Base-by-base conservation (phyloP, 2,329 filamentous ascomycete species). In the Cercospora canescens region DNA sequence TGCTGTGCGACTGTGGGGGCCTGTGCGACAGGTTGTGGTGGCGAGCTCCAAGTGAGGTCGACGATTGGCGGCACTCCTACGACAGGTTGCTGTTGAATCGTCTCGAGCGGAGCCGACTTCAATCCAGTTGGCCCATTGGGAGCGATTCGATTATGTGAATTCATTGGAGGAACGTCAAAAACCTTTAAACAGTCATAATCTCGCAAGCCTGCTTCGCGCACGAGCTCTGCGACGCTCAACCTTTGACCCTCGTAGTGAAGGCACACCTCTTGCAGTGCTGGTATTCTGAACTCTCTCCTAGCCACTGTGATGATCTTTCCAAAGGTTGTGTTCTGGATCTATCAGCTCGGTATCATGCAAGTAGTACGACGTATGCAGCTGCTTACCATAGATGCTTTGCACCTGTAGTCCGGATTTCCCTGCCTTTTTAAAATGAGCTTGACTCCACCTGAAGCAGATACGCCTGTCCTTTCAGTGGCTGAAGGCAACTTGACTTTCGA, bases 41-140 rank as follows among this genome's bases (percentile, higher is more conserved):
- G 58, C 21, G 57, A 57, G 37, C 63, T 65, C 45, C 52, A 62
- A 28, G 50, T 62, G 14, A 65, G 37, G 32, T 65, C 58, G n/a
- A 65, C 58, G 34, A 62, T 58, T 34, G 50, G 28, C 34, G 8
- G 45, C 32, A 34, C 16, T 21, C 6, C 52, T 18, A 30, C 18
- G n/a, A 56, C 5, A 12, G 28, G 32, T 18, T 14, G 9, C 8
- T 18, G 16, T 56, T 56, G 32, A 14, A 21, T 9, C 16, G 30
- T 14, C n/a, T 24, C 52, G n/a, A 18, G 9, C 11, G 1, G 52
- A 18, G 35, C 8, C 45, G 21, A 18, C 30, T 35, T 32, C 4
- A 1, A 34, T 21, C 35, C 30, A n/a, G 28, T 2, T 34, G 18
- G 26, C 28, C 18, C 12, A 16, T 34, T 11, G 52, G 21, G n/a